Percentiles rank a stretch among this genome's conserved stretches.
These are phyloP conservation scores for Collybia nuda DNA, from an alignment of 768 basidiomycete genomes.

Conservation along the genomic window DNA sequence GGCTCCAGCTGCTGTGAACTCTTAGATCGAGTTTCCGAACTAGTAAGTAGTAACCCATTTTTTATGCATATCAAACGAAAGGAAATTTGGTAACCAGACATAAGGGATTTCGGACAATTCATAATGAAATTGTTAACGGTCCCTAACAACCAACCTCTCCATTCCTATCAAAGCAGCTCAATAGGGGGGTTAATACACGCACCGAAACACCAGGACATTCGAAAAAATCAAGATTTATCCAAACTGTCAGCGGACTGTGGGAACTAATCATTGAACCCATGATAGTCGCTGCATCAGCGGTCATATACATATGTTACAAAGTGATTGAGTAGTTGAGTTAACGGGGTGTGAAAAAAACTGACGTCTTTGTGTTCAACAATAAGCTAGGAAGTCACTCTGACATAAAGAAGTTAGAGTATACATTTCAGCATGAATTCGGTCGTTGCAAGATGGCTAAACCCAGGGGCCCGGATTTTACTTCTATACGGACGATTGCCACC, in stretches of 20 bases:
- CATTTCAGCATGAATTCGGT: slow-evolving; percentile 98
- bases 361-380: slow-evolving; percentile 36
- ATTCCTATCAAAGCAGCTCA: no score
- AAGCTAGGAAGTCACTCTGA: slow-evolving; percentile 5
- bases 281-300: slow-evolving; percentile 93
- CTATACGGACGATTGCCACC: slow-evolving; percentile 95
- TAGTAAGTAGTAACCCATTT: no score
- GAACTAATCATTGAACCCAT: slow-evolving; percentile 91
- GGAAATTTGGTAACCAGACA: no score
- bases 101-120: no score
- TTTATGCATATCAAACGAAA: no score
- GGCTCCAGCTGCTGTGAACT: no score
- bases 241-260: slow-evolving; percentile 6
- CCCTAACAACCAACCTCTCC: no score
- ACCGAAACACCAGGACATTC: slow-evolving; percentile 92
- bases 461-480: slow-evolving; percentile 96
- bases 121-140: no score
- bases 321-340: slow-evolving; percentile 12
- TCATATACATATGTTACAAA: slow-evolving; percentile 72
- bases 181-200: slow-evolving; percentile 31
- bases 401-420: slow-evolving; percentile 35
- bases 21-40: no score
- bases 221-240: slow-evolving; percentile 3
- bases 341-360: slow-evolving; percentile 18
- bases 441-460: slow-evolving; percentile 93